These are phyloP conservation scores for Trichosporon inkin DNA, from an alignment of 1,284 basidiomycete species.

Conservation along the genomic window DNA sequence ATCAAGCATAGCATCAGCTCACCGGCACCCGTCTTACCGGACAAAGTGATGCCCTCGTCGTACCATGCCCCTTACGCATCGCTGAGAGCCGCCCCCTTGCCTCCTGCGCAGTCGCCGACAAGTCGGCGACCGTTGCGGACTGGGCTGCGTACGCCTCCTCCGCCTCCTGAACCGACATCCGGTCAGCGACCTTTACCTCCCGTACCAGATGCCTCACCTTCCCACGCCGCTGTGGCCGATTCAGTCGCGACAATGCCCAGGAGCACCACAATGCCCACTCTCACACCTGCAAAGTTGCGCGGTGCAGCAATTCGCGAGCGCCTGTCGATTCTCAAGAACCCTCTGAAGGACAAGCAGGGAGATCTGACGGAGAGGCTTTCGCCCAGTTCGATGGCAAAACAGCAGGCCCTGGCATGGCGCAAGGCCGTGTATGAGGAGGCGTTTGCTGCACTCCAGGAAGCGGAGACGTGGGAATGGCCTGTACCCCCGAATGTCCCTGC, in stretches of 20 bases:
- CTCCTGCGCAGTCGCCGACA: background rate
- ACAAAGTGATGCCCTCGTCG: constrained; percentile 5
- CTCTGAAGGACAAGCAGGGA: background rate
- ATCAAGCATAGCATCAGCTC: background rate
- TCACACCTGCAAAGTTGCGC: background rate
- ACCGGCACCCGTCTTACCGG: background rate
- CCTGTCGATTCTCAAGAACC: background rate
- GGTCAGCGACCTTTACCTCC: background rate
- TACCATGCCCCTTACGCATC: background rate
- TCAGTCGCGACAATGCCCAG: background rate
- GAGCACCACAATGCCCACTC: background rate
- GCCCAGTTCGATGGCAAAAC: background rate
- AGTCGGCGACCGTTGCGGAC: background rate
- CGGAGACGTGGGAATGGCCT: constrained; percentile 4
- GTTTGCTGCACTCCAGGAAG: background rate
- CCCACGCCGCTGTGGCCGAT: background rate
- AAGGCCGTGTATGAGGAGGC: constrained; percentile 1
- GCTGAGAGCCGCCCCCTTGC: background rate
- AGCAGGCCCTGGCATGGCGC: background rate
- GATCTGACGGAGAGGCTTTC: background rate
- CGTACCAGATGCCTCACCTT: background rate
- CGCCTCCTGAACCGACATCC: background rate
- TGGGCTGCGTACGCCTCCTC: background rate
- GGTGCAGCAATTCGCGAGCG: background rate
- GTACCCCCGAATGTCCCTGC: background rate